Conservation (phyloP, 2,329 filamentous ascomycete species). For the Parascedosporium putredinis region DNA sequence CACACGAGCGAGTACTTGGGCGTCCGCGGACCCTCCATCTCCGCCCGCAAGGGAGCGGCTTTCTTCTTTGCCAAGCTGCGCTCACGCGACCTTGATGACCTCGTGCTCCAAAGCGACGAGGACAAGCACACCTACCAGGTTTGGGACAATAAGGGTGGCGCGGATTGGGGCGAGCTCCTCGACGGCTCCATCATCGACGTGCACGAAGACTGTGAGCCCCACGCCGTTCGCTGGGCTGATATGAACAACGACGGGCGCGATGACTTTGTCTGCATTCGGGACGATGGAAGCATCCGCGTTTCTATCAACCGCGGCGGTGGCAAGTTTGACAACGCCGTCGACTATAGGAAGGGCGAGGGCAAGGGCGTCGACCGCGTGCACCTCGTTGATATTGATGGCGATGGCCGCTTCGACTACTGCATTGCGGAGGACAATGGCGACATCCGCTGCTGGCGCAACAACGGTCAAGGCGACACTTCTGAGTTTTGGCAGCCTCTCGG, state of each 20-base stretch:
- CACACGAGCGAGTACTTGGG: conserved; percentile 7
- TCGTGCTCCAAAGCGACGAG: background rate
- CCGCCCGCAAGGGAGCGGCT: background rate
- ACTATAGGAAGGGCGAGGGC: conserved; percentile 5
- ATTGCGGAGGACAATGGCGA: conserved; percentile 12
- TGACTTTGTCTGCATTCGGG: conserved; percentile 20
- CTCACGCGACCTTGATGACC: background rate
- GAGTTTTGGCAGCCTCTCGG: conserved; percentile 23
- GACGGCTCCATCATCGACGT: background rate
- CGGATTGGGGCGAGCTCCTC: background rate
- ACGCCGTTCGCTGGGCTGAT: background rate
- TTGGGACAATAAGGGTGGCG: background rate
- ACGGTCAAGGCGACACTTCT: conserved; percentile 17
- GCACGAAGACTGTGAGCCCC: background rate
- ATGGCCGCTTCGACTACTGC: conserved; percentile 25
- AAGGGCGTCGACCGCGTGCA: conserved; percentile 15
- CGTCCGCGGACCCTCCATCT: background rate
- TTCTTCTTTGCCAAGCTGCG: background rate
- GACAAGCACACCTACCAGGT: background rate
- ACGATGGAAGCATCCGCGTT: conserved; percentile 12
- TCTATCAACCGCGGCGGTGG: conserved; percentile 7
- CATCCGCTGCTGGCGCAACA: conserved; percentile 22
- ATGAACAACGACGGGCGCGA: conserved; percentile 16
- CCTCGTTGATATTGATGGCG: conserved; percentile 22
- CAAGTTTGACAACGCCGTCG: conserved; percentile 4